Base-by-base conservation (phyloP, 495 filamentous ascomycete genomes). In the Neurospora discreta region DNA sequence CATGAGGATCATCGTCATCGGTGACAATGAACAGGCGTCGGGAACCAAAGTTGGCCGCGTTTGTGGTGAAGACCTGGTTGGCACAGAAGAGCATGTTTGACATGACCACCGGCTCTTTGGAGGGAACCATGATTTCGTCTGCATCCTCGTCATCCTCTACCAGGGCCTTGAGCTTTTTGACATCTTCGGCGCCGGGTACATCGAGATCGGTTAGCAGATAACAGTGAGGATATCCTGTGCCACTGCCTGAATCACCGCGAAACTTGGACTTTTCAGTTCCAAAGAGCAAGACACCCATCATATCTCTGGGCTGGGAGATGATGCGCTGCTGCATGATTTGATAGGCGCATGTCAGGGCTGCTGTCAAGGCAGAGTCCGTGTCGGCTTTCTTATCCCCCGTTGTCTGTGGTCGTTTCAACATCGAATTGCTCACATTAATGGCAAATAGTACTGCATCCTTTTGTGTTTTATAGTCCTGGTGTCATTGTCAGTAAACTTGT, bases 391-490 rank as follows among this genome's bases (percentile, higher is more conserved):
- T 95, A 52, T 88, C 80, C 75, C 89, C 87, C 26, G 85, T 84
- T 1, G 85, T 81, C 3, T 87, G 85, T 68, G 92, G 93, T 70
- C 83, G 84, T 20, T 84, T 81, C 36, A 98, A 85, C 96, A 98
- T 99, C 4, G 92, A 94, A n/a, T 85, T 78, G 82, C 91, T 97
- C 81, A 98, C 88, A 79, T 98, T 92, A 73, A 99, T 98, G 3
- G 94, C 96, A 77, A 99, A 98, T 36, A 99, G 86, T 26, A 98
- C 88, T 1, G 96, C 96, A 90, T 99, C 96, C 84, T 97, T 98
- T 77, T 92, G 89, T 4, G 91, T 86, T 84, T 92, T 94, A 80
- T 95, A 98, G 79, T 90, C 90, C 94, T 97, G 74, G 1, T 0
- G 3, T 3, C 36, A 33, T 39, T 39, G 68, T 70, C 16, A 74